Evolutionary conservation across 2,329 filamentous ascomycete species (phyloP).

Genomic region (Paramyrothecium roridum): DNA sequence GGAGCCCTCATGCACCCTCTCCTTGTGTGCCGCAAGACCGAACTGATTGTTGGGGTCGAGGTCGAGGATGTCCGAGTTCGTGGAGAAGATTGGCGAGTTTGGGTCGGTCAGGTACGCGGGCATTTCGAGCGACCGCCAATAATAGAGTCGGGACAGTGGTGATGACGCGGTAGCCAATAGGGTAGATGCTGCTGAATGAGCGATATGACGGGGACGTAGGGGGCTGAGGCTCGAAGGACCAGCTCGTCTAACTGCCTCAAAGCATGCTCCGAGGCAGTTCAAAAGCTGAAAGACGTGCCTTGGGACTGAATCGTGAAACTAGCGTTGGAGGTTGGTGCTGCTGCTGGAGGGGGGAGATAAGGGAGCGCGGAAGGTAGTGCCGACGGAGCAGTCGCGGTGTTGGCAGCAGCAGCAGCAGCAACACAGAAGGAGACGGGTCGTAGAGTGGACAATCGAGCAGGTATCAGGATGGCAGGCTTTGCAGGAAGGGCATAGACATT

Average conservation of each 20-base stretch:
- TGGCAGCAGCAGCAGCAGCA: too few relatives aligned
- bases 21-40: slow-evolving; percentile 27
- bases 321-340: neutral
- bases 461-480: too few relatives aligned
- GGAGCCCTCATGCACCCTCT: slow-evolving; percentile 30
- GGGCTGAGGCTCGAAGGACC: neutral
- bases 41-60: slow-evolving; percentile 38
- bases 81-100: slow-evolving; percentile 37
- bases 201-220: neutral
- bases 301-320: too few relatives aligned
- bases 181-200: slow-evolving; percentile 1
- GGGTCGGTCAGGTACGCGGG: slow-evolving; percentile 52
- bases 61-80: slow-evolving; percentile 39
- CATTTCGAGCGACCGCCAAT: slow-evolving; percentile 37
- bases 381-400: neutral
- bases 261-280: neutral
- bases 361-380: neutral
- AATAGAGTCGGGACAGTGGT: neutral
- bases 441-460: too few relatives aligned
- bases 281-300: neutral
- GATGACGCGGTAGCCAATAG: neutral
- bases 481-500: too few relatives aligned
- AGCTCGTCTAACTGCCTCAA: neutral
- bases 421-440: too few relatives aligned
- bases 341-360: neutral